Evolutionary conservation across 75 land plant genomes (phyloP).

Genomic region (Selaginella moellendorffii): DNA sequence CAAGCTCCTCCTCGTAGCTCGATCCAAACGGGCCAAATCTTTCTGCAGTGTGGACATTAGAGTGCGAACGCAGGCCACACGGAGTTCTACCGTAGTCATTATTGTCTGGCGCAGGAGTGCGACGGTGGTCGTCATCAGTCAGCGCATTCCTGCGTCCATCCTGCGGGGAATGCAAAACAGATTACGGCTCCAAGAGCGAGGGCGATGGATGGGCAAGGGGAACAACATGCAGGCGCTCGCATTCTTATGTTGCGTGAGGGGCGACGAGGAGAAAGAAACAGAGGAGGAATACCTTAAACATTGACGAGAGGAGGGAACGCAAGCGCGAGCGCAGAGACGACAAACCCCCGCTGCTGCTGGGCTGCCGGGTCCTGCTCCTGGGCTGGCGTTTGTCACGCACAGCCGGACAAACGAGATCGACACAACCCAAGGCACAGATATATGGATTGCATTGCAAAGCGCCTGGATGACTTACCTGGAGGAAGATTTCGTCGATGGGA

Average conservation of each 20-base stretch:
- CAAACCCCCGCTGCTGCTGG: no score
- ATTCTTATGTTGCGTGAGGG: no score
- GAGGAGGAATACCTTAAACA: background rate
- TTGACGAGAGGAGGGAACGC: background rate
- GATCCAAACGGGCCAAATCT: background rate
- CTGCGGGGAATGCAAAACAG: background rate
- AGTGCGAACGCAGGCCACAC: background rate
- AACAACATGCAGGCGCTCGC: background rate
- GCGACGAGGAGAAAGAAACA: no score
- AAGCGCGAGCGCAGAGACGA: background rate
- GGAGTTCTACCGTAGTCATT: background rate
- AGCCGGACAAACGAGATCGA: background rate
- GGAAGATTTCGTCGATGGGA: background rate
- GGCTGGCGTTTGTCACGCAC: background rate
- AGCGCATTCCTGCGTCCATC: background rate
- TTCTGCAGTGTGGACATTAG: background rate
- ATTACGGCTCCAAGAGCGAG: background rate
- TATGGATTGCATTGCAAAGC: no score
- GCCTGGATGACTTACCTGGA: background rate
- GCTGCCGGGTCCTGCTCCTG: background rate
- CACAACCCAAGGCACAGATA: no score
- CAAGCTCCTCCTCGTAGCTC: slow-evolving; percentile 47
- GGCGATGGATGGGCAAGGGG: background rate
- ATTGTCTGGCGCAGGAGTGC: background rate
- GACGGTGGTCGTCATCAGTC: background rate